Evolutionary conservation across 768 basidiomycete genomes (phyloP).

Genomic region (Pleurotus citrinopileatus): DNA sequence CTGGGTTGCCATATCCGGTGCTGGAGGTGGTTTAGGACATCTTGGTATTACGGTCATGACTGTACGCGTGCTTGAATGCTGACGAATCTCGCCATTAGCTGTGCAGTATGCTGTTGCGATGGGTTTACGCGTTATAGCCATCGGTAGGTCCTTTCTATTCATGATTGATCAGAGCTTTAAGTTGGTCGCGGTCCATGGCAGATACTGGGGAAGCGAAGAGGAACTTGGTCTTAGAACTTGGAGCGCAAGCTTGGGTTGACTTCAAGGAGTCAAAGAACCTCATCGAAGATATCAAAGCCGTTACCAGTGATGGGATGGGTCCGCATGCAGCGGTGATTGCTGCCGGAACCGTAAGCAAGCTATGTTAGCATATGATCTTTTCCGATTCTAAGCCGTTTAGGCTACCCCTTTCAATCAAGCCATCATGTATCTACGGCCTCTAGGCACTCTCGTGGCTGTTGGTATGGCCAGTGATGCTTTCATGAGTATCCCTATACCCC

Average conservation of each 20-base stretch:
- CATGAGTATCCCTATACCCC: constrained; percentile 49
- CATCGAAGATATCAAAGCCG: constrained; percentile 55
- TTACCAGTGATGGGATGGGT: constrained; percentile 57
- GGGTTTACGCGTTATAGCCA: constrained; percentile 65
- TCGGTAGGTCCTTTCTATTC: constrained; percentile 25
- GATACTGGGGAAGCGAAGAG: constrained; percentile 75
- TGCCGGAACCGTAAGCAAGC: constrained; percentile 42
- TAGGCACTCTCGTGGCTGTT: constrained; percentile 70
- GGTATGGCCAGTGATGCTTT: constrained; percentile 55
- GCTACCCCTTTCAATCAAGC: constrained; percentile 47
- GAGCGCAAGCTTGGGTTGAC: constrained; percentile 76
- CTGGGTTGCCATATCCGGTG: constrained; percentile 72
- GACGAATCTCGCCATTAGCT: constrained; percentile 32
- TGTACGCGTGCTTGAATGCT: neutral
- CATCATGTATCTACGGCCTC: constrained; percentile 63
- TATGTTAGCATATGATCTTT: neutral
- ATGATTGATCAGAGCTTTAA: neutral
- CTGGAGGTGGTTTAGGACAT: constrained; percentile 79
- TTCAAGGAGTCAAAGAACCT: constrained; percentile 64
- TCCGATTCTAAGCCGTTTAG: constrained; percentile 15
- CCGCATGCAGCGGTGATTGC: constrained; percentile 67
- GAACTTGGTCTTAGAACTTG: constrained; percentile 46
- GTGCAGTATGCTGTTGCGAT: constrained; percentile 77
- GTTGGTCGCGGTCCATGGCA: constrained; percentile 32
- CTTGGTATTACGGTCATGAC: constrained; percentile 39